These are phyloP conservation scores for Candida sanyiensis DNA, from an alignment of 805 yeast genomes.

Conservation along the genomic window DNA sequence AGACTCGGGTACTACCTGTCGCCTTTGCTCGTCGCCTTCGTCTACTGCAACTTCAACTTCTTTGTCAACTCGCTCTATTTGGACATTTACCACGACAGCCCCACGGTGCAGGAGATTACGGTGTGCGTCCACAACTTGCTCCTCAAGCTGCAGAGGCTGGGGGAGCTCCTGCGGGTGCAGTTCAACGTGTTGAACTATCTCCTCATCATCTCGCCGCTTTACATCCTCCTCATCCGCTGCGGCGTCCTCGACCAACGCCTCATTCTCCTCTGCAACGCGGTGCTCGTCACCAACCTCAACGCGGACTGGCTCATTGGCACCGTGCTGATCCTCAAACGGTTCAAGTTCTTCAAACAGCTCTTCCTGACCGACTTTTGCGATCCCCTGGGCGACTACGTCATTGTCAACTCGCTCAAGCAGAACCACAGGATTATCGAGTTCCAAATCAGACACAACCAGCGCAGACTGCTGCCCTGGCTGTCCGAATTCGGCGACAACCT, in stretches of 20 bases:
- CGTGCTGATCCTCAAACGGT: slow-evolving; percentile 4
- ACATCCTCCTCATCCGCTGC: slow-evolving; percentile 6
- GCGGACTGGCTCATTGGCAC: slow-evolving; percentile 7
- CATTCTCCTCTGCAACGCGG: slow-evolving; percentile 3
- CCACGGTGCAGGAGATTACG: slow-evolving; percentile 9
- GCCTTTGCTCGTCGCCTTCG: slow-evolving; percentile 5
- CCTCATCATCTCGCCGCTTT: slow-evolving; percentile 7
- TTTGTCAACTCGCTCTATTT: slow-evolving; percentile 9
- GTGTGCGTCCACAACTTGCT: slow-evolving; percentile 6
- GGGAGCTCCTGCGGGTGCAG: not conserved
- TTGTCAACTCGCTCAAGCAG: slow-evolving; percentile 8
- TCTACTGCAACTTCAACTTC: slow-evolving; percentile 8
- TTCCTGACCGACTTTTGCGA: slow-evolving; percentile 4
- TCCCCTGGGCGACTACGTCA: slow-evolving; percentile 3
- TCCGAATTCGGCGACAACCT: slow-evolving; percentile 37
- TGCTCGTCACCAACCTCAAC: slow-evolving; percentile 7
- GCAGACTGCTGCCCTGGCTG: slow-evolving; percentile 30
- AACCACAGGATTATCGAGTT: slow-evolving; percentile 40
- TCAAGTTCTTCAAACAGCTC: slow-evolving; percentile 8
- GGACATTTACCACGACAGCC: slow-evolving; percentile 8
- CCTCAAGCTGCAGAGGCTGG: slow-evolving; percentile 3
- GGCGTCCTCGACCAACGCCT: slow-evolving; percentile 1
- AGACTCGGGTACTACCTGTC: not conserved
- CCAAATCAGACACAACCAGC: slow-evolving; percentile 48
- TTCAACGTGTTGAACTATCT: slow-evolving; percentile 9